Evolutionary conservation across 2,329 filamentous ascomycete genomes (phyloP), one percentile per base, ranked within the genome.

Genomic region (Sarocladium kiliense): DNA sequence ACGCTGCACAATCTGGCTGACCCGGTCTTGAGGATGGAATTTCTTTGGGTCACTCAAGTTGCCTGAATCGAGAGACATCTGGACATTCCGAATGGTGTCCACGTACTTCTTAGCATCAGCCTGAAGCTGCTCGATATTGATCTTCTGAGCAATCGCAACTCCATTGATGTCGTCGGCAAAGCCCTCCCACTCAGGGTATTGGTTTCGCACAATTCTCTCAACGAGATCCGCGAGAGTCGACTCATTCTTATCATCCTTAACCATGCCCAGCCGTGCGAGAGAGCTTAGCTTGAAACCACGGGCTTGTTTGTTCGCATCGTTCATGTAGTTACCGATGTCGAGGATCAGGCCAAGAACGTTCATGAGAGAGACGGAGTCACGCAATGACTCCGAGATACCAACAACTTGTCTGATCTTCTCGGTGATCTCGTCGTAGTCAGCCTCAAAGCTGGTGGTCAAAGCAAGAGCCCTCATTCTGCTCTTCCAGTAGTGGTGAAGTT

Each of bases 311-410:
- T 97, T 97, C 55, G 92, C 88, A 68, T 97, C 94, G 77, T 99
- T 99, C 94, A 99, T 99, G 79, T 96, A 99, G 72, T 99, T 99
- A 71, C 94, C 94, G 66, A 99, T 96, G 70, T 97, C 93, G 64
- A 99, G 77, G 71, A 99, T 99, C 59, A 97, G 80, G 57, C 93
- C 92, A 56, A 99, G 83, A 47, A 99, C 91, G 61, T 96, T 97
- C 87, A 97, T 96, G 64, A 99, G 75, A 25, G 91, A 88, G 25
- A 96, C 91, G 1, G 92, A 97, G 67, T 96, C 91, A 49, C 93
- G 84, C 55, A 99, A 76, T 10, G 91, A 89, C 73, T 97, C 93
- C 3, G 92, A 93, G 9, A 96, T 91, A 27, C 77, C 76, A 34
- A 95, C 88, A n/a, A 99, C 85, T 58, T 94, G 86, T 61, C 87